A percentile compares a stretch with the other conserved stretches of the same genome.
phyloP scores from a whole-genome alignment of 148 eudicot species.

The Nepenthes mirabilis region DNA sequence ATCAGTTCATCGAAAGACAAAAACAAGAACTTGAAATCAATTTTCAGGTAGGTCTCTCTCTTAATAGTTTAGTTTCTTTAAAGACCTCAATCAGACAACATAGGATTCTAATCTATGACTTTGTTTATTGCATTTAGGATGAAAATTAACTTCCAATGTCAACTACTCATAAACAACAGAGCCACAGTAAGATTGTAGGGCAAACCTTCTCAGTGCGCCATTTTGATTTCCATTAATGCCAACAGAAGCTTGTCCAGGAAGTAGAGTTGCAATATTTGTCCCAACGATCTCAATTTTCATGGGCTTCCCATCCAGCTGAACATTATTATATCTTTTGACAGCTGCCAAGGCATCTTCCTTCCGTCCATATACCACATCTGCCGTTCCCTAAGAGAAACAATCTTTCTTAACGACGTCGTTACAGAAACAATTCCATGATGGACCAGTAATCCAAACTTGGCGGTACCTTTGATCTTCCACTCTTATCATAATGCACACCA shows the following conservation, averaged over 20 bases:
- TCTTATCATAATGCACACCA: slow-evolving; percentile 55
- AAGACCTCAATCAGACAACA: no score
- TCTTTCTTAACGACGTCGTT: not conserved
- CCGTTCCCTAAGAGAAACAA: slow-evolving; percentile 53
- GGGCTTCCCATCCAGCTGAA: slow-evolving; percentile 90
- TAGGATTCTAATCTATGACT: no score
- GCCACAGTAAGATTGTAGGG: not conserved
- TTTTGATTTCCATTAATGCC: not conserved
- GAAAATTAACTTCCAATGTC: no score
- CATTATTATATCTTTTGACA: slow-evolving; percentile 74
- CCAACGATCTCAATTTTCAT: slow-evolving; percentile 77
- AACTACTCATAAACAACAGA: no score
- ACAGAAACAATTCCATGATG: not conserved
- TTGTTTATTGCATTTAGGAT: no score
- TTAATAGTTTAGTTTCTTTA: no score
- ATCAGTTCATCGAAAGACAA: no score
- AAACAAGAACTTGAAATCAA: no score
- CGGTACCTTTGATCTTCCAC: slow-evolving; percentile 78
- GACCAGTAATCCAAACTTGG: not conserved
- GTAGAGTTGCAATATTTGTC: slow-evolving; percentile 5
- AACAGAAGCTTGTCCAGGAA: slow-evolving; percentile 1
- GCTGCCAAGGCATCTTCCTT: slow-evolving; percentile 72
- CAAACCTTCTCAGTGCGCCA: slow-evolving; percentile 2
- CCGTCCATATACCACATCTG: slow-evolving; percentile 64
- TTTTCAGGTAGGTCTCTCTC: no score